phyloP scores from a whole-genome alignment of 2,329 filamentous ascomycete species.

The Phyllosticta citriasiana region DNA sequence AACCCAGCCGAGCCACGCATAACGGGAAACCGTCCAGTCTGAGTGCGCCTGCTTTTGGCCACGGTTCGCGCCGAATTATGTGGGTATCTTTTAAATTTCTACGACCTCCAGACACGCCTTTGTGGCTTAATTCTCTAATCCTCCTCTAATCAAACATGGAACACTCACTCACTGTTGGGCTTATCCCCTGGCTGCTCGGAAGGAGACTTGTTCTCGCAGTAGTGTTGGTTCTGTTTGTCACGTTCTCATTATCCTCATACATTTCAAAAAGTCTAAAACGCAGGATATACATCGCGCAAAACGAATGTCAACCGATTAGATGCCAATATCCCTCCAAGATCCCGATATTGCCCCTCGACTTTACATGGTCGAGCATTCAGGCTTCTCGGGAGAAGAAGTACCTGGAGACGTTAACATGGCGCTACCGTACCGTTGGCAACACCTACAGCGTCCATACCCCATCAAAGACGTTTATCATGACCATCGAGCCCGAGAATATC shows the following conservation, averaged over 20 bases:
- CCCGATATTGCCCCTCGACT: neutral
- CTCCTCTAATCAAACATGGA: neutral
- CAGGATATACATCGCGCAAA: neutral
- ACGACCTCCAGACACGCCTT: neutral
- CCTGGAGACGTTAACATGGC: neutral
- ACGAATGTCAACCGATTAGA: neutral
- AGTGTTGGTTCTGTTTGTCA: neutral
- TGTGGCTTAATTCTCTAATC: neutral
- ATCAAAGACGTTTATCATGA: constrained; percentile 26
- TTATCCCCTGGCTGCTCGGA: neutral
- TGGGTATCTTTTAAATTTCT: neutral
- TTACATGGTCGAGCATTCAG: neutral
- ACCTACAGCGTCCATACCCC: constrained; percentile 14
- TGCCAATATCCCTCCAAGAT: neutral
- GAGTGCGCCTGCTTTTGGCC: neutral
- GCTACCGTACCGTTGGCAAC: neutral
- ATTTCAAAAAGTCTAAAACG: neutral
- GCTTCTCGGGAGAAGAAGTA: neutral
- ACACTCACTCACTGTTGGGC: neutral
- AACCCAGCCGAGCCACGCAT: neutral
- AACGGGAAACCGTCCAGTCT: neutral
- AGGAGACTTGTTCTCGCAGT: neutral
- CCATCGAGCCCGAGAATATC: constrained; percentile 38
- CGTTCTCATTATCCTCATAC: neutral
- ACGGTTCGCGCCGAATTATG: neutral